Base-by-base conservation (phyloP, 2,329 filamentous ascomycete species). In the Curvularia verruculosa region DNA sequence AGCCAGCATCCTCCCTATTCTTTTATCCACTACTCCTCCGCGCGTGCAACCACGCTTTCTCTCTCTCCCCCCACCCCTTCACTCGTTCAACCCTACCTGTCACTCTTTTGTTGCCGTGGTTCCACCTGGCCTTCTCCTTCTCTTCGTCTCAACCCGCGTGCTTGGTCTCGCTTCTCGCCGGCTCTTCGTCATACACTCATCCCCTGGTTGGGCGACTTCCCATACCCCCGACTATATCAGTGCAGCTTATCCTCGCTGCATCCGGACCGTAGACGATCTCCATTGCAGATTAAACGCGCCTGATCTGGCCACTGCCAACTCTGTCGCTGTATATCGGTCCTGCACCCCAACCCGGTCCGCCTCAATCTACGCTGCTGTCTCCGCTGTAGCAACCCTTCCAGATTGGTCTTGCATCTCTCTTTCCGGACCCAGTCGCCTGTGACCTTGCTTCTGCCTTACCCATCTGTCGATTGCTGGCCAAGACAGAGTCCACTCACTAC, bases 401-500 rank as follows among this genome's bases (percentile, higher is more conserved):
- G 43, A 28, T 10, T 56, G 9, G 29, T 19, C 44, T 3, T 44
- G 44, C 37, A 47, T 48, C 34, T 53, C 63, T 49, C 37, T 57
- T 60, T 40, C 39, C 8, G 54, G 60, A 54, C 18, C 24, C 49
- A 41, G 43, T 59, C n/a, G 46, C 53, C 43, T 23, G 10, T 19
- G 41, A 34, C 44, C 19, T 39, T 49, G 46, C 52, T 52, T 63
- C 63, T 58, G 49, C 57, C 54, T 53, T 59, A 60, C 62, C 65
- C 46, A 59, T 72, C 72, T 74, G 73, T 74, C 67, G 67, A 60
- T 74, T 75, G 73, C 73, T 74, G 73, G 73, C 60, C 73, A 75
- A 73, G 69, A 67, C 72, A 74, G 71, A 72, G 65, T 67, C 53
- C 67, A 60, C 58, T 70, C 69, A 44, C 61, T 74, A 69, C 63